Base-by-base conservation (phyloP, 345 rosid genomes). In the Lumnitzera littorea region DNA sequence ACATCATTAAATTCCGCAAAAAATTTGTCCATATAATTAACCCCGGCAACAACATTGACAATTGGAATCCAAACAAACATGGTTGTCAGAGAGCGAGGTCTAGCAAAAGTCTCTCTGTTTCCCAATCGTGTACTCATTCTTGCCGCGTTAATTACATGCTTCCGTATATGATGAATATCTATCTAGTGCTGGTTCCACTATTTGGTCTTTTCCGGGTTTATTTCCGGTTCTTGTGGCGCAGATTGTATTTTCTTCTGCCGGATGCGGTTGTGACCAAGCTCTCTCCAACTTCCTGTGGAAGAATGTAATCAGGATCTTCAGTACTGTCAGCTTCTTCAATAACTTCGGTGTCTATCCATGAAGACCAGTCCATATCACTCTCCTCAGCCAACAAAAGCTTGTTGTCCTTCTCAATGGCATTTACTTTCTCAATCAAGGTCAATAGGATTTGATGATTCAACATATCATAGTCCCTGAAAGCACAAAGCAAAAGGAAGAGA, bases 391-490 rank as follows among this genome's bases (percentile, higher is more conserved):
- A 13, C 77, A 60, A 51, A 11, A 65, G 47, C 27, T 74, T 76
- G 58, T 67, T 71, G 54, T 53, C 77, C 66, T 56, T 70, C 58
- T 78, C 71, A 73, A 91, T 81, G 31, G 56, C 69, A 48, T 81
- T 85, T 2, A 91, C 75, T 64, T 84, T 91, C 50, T 86, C 96
- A 14, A 79, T 74, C 64, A 88, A 48, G 31, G 79, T 66, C 25
- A 64, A 57, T 36, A 88, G 70, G 64, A 88, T 81, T 31, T 68
- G 72, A 66, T 91, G 89, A 71, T 91, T 91, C 69, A 91, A 64
- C 8, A 76, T 71, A 67, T 91, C 95, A 63, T 81, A 88, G 62
- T 91, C 95, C 76, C 98, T 86, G 77, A 25, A 48, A 47, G 43
- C 43, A 36, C 11, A 9, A 36, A 36, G 20, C n/a, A 20, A 20